Conservation (phyloP, 202 grass and related monocot genomes). For the Setaria viridis region DNA sequence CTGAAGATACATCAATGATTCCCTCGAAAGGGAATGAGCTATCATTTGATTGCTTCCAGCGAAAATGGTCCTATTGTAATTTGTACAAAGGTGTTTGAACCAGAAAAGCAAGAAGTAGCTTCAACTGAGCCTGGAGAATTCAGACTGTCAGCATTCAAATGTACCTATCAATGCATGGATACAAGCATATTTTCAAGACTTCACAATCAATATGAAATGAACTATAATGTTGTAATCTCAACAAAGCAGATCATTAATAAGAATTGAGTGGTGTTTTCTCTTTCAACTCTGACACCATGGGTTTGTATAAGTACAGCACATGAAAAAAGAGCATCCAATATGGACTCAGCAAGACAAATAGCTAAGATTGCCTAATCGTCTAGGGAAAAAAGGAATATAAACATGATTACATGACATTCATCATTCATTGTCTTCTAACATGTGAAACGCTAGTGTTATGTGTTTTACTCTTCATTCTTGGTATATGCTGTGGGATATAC, state of each 20-base stretch:
- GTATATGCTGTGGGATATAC: no score
- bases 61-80: conserved; percentile 18
- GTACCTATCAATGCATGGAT: conserved; percentile 23
- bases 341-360: neutral
- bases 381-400: neutral
- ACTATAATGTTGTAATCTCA: conserved; percentile 33
- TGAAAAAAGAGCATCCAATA: neutral
- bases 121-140: conserved; percentile 32
- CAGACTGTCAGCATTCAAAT: conserved; percentile 36
- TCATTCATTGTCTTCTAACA: neutral
- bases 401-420: neutral
- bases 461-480: neutral
- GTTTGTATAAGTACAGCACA: conserved; percentile 8
- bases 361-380: neutral
- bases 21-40: conserved; percentile 10
- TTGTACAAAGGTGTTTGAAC: conserved; percentile 8
- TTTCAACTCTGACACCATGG: conserved; percentile 7
- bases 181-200: conserved; percentile 44
- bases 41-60: conserved; percentile 16
- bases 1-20: conserved; percentile 1
- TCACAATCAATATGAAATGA: conserved; percentile 26
- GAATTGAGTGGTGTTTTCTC: conserved; percentile 16
- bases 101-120: conserved; percentile 14
- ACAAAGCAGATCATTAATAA: conserved; percentile 19
- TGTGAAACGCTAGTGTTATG: neutral